A percentile compares a stretch with the other conserved stretches of the same genome.
Conservation (phyloP, 2,329 filamentous ascomycete species). For the Diaporthe sp. region DNA sequence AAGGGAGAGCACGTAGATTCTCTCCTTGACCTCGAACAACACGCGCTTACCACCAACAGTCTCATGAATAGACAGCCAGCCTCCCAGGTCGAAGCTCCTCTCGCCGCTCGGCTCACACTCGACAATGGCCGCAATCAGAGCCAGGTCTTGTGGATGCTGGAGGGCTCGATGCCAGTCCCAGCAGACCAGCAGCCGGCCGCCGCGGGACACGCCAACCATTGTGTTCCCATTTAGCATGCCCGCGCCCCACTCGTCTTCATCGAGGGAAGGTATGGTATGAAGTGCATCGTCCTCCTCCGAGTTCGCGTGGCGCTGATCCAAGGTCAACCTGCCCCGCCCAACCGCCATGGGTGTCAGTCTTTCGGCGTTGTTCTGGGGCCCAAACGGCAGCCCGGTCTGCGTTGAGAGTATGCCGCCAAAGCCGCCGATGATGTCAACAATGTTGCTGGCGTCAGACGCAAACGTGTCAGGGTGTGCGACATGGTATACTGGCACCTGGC, state of each 20-base stretch:
- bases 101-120: constrained; percentile 57
- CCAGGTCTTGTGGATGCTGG: constrained; percentile 46
- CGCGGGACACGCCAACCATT: constrained; percentile 59
- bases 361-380: constrained; percentile 43
- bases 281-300: neutral
- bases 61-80: constrained; percentile 59
- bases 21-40: constrained; percentile 59
- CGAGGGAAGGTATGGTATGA: constrained; percentile 42
- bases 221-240: constrained; percentile 57
- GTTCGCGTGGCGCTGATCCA: neutral
- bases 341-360: constrained; percentile 49
- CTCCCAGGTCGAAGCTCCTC: constrained; percentile 59
- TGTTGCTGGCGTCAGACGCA: constrained; percentile 39
- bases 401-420: constrained; percentile 16
- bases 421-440: constrained; percentile 31
- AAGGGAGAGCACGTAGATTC: constrained; percentile 58
- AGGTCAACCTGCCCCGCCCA: neutral
- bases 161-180: constrained; percentile 58
- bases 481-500: constrained; percentile 14
- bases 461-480: constrained; percentile 44
- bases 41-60: constrained; percentile 49
- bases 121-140: constrained; percentile 51
- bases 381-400: constrained; percentile 21
- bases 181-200: constrained; percentile 59
- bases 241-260: constrained; percentile 62